Conservation (phyloP, 2,329 filamentous ascomycete genomes). For the Fusarium abutilonis region DNA sequence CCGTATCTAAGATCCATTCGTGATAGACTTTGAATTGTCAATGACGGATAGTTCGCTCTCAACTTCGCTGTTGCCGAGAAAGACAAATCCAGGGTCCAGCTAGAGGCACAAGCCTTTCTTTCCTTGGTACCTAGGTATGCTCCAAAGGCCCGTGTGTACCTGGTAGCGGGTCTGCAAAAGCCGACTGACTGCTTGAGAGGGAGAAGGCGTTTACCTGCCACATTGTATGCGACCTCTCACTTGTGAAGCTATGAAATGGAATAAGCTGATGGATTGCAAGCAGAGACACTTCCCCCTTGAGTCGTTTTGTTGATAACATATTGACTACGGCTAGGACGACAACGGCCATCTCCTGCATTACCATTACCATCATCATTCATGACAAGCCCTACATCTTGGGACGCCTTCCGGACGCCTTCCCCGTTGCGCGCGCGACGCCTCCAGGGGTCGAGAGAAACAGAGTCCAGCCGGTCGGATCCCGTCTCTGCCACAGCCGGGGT, state of each 20-base stretch:
- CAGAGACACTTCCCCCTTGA: constrained; percentile 5
- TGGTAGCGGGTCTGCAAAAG: constrained; percentile 10
- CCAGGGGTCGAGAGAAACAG: constrained; percentile 41
- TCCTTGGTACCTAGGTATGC: constrained; percentile 10
- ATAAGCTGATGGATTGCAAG: not conserved
- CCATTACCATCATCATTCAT: constrained; percentile 22
- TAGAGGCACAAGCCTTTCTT: constrained; percentile 13
- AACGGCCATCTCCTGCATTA: constrained; percentile 3
- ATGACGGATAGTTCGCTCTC: constrained; percentile 1
- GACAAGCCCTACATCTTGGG: constrained; percentile 32
- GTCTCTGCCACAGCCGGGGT: constrained; percentile 38
- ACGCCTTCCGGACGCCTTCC: constrained; percentile 42
- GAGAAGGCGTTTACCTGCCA: constrained; percentile 28
- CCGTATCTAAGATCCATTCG: constrained; percentile 11
- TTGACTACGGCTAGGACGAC: constrained; percentile 10
- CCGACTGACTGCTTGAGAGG: constrained; percentile 5
- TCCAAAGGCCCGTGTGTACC: constrained; percentile 27
- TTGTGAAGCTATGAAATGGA: not conserved
- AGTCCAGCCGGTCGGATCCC: constrained; percentile 42
- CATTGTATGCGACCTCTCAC: constrained; percentile 30
- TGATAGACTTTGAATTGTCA: constrained; percentile 7
- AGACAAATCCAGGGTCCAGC: constrained; percentile 33
- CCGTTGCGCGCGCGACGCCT: constrained; percentile 40
- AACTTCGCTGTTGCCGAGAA: constrained; percentile 21
- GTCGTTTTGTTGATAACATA: constrained; percentile 2